phyloP scores from a whole-genome alignment of 768 basidiomycete species.

The Xanthoconium stramineum region DNA sequence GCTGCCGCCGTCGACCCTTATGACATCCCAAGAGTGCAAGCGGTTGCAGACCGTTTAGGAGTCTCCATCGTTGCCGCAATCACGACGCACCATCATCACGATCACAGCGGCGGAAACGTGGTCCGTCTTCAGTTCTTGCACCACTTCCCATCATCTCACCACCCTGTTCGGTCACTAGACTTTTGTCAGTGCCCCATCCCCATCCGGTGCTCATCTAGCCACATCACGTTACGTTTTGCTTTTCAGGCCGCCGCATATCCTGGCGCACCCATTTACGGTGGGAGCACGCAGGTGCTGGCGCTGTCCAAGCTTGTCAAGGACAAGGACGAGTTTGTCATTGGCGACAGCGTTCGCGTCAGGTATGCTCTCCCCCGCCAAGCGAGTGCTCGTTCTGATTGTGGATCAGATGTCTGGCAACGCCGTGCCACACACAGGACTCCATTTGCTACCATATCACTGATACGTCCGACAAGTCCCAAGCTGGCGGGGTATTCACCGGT shows the following conservation, averaged over 20 bases:
- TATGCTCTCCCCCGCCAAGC: slow-evolving; percentile 28
- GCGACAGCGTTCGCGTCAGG: slow-evolving; percentile 59
- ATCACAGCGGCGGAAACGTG: slow-evolving; percentile 87
- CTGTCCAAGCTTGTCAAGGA: slow-evolving; percentile 76
- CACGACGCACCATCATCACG: slow-evolving; percentile 91
- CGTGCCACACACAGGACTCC: slow-evolving; percentile 95
- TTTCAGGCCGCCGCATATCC: slow-evolving; percentile 46
- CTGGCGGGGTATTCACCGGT: slow-evolving; percentile 88
- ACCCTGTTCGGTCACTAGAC: slow-evolving; percentile 14
- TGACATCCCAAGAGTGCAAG: slow-evolving; percentile 66
- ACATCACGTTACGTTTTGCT: slow-evolving; percentile 7
- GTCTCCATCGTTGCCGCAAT: slow-evolving; percentile 70
- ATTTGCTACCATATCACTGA: slow-evolving; percentile 83
- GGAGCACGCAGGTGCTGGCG: slow-evolving; percentile 65
- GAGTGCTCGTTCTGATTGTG: slow-evolving; percentile 8
- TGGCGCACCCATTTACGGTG: slow-evolving; percentile 66
- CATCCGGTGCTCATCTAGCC: not conserved
- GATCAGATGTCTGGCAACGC: slow-evolving; percentile 74
- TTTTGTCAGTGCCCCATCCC: slow-evolving; percentile 26
- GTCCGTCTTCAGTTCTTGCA: slow-evolving; percentile 35
- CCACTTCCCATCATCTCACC: slow-evolving; percentile 9
- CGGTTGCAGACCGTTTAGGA: slow-evolving; percentile 56
- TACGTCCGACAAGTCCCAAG: slow-evolving; percentile 40
- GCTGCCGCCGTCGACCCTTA: slow-evolving; percentile 83
- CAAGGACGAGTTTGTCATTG: slow-evolving; percentile 75